A percentile compares a stretch with the other conserved stretches of the same genome.
Evolutionary conservation across 2,329 filamentous ascomycete genomes (phyloP).

Genomic region (Aureobasidium sp.): DNA sequence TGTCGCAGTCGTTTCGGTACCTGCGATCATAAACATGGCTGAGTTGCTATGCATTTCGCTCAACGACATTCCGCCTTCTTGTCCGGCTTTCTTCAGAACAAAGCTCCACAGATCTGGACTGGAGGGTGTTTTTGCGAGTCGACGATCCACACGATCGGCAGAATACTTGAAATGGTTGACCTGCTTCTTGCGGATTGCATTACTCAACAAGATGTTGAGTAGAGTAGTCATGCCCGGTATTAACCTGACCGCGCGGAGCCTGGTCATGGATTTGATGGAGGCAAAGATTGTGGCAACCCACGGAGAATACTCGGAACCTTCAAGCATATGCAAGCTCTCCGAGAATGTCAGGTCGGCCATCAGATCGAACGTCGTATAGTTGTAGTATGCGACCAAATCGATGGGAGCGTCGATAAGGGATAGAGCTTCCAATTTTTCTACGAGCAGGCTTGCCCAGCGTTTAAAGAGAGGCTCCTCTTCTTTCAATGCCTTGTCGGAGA

Average conservation of each 20-base stretch:
- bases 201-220: neutral
- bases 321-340: slow-evolving; percentile 26
- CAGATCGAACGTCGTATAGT: slow-evolving; percentile 24
- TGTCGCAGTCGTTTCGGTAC: slow-evolving; percentile 32
- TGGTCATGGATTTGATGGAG: slow-evolving; percentile 12
- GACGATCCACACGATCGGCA: slow-evolving; percentile 21
- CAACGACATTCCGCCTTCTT: slow-evolving; percentile 17
- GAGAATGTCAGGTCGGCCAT: slow-evolving; percentile 23
- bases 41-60: slow-evolving; percentile 28
- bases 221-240: slow-evolving; percentile 8
- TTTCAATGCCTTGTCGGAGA: slow-evolving; percentile 31
- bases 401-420: slow-evolving; percentile 22
- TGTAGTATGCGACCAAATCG: slow-evolving; percentile 23
- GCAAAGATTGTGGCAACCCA: slow-evolving; percentile 16
- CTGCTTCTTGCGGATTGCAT: slow-evolving; percentile 9
- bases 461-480: slow-evolving; percentile 33
- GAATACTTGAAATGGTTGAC: slow-evolving; percentile 14
- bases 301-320: slow-evolving; percentile 16
- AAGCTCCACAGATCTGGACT: slow-evolving; percentile 24
- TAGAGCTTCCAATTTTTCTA: slow-evolving; percentile 30
- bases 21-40: slow-evolving; percentile 28
- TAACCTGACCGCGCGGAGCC: slow-evolving; percentile 9
- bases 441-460: slow-evolving; percentile 33
- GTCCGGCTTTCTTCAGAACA: slow-evolving; percentile 18
- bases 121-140: slow-evolving; percentile 19